Base-by-base conservation (phyloP, 1,284 basidiomycete species). In the Leccinum solheimii region DNA sequence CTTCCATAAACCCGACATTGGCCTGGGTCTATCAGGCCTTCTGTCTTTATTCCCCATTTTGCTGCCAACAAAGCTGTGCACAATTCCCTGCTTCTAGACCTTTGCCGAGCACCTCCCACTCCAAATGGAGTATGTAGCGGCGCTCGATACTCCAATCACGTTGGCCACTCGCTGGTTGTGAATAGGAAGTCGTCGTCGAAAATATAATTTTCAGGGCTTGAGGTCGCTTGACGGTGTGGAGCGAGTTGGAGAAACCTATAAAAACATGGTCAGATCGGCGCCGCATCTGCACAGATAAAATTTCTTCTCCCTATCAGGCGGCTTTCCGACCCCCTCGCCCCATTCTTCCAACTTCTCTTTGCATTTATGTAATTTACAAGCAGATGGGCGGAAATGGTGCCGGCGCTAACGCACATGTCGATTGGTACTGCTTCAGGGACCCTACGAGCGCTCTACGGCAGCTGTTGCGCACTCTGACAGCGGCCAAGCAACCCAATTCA, bases 61-160 rank as follows among this genome's bases (percentile, higher is more conserved):
- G 64, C 68, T 30, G 70, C 78, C 9, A 67, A 75, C 32, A 77
- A 69, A 30, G 73, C 87, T 23, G 78, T 72, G 30, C 86, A 83
- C 63, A 82, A 78, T 2, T 79, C 78, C 19, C 68, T 87, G 83
- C 69, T 90, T 89, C 87, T 86, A 83, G 77, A 77, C 83, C 85
- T 61, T 70, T 88, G 59, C 73, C 89, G 19, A 85, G 83, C 63
- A 90, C 69, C 78, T 19, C 40, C 19, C 43, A 45, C 19, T 48
- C 45, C 45, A 48, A 48, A 48, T 48, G 85, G 85, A 90, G 88
- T 66, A 77, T 32, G 32, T 32, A 32, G 79, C 88, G 68, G 80
- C 77, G 10, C 90, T 53, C 87, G 89, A 71, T 89, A 85, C 66
- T 86, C 85, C 72, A 90, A 86, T 66, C 90, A 84, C 67, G 72